Conservation (phyloP, 2,329 filamentous ascomycete genomes). For the Fusarium agapanthi region DNA sequence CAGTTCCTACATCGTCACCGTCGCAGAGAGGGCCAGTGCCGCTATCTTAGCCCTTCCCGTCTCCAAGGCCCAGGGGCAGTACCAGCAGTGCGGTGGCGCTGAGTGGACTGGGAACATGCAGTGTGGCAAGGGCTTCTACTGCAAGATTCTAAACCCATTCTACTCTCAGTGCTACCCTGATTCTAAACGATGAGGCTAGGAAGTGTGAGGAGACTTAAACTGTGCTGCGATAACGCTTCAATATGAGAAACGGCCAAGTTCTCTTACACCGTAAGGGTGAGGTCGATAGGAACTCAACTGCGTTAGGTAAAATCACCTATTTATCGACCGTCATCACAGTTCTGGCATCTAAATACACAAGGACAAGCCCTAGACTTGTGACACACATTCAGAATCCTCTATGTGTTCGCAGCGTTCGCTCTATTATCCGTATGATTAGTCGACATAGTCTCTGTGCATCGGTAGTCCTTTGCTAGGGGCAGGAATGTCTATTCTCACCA, state of each 20-base stretch:
- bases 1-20: not conserved
- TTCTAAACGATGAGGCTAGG: not conserved
- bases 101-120: slow-evolving; percentile 9
- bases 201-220: no score
- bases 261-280: not conserved
- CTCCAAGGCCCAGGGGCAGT: not conserved
- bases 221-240: not conserved
- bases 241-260: not conserved
- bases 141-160: not conserved
- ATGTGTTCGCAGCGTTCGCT: not conserved
- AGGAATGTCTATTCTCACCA: no score
- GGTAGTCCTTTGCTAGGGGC: no score
- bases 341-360: not conserved
- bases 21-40: not conserved
- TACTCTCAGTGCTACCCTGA: slow-evolving; percentile 11
- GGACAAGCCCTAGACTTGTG: not conserved
- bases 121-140: slow-evolving; percentile 3
- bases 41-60: slow-evolving; percentile 4
- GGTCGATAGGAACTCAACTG: not conserved
- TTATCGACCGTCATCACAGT: not conserved
- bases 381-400: not conserved
- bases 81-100: slow-evolving; percentile 3
- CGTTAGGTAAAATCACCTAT: not conserved
- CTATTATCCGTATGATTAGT: not conserved
- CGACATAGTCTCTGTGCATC: not conserved